Conservation (phyloP, 73 alveolate species). For the Tetrahymena borealis region DNA sequence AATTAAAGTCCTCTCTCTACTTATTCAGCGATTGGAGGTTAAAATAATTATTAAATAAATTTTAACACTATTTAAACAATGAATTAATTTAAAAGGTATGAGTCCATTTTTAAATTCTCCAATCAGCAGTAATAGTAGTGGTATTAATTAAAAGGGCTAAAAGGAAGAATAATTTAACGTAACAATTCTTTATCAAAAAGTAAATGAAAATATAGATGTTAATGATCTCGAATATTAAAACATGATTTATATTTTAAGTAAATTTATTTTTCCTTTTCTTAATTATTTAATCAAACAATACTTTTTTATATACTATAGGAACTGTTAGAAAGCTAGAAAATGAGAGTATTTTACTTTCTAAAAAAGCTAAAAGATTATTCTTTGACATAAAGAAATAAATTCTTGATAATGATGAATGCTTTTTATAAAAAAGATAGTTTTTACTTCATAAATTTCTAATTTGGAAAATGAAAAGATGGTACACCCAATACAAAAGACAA, state of each 20-base stretch:
- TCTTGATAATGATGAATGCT: background rate
- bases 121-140: background rate
- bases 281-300: background rate
- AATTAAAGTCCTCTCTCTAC: background rate
- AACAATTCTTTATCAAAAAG: background rate
- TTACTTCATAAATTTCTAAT: background rate
- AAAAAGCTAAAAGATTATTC: background rate
- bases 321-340: background rate
- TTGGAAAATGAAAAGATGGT: background rate
- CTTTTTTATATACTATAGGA: background rate
- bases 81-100: background rate
- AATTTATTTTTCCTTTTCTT: background rate
- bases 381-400: background rate
- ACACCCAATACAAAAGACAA: background rate
- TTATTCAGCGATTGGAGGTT: background rate
- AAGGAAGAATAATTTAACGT: background rate
- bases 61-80: background rate
- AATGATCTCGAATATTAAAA: background rate
- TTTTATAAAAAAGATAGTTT: background rate
- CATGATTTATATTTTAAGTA: background rate
- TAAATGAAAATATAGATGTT: background rate
- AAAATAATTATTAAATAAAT: background rate
- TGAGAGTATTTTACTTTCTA: background rate
- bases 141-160: background rate
- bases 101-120: background rate